phyloP scores from a whole-genome alignment of 345 rosid genomes.

The Citrus trifoliata region DNA sequence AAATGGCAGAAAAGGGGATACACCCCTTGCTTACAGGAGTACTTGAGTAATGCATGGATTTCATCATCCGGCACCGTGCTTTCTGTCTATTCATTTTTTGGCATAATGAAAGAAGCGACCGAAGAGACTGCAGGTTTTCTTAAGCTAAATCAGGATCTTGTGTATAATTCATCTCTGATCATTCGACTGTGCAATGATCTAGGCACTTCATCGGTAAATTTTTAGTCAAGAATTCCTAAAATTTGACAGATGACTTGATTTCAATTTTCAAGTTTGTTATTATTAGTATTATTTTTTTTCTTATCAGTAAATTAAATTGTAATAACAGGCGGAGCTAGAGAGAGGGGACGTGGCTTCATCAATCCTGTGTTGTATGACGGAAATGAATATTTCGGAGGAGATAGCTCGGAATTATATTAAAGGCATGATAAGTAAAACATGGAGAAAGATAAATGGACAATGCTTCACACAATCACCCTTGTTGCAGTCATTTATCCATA shows the following conservation, averaged over 20 bases:
- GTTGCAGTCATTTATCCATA: conserved; percentile 16
- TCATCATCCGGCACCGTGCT: conserved; percentile 41
- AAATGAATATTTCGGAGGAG: conserved; percentile 36
- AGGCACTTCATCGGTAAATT: conserved; percentile 38
- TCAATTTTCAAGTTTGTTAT: background rate
- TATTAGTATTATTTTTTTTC: no score
- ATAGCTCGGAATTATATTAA: conserved; percentile 29
- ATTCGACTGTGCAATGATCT: conserved; percentile 52
- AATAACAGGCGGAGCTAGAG: conserved; percentile 42
- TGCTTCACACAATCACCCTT: conserved; percentile 12
- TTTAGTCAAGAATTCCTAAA: no score
- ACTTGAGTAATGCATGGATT: conserved; percentile 39
- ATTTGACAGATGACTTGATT: background rate
- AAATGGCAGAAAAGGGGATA: conserved; percentile 37
- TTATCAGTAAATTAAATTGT: background rate
- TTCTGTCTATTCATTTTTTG: conserved; percentile 27
- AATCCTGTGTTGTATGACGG: conserved; percentile 36
- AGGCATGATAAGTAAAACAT: conserved; percentile 22
- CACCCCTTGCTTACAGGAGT: conserved; percentile 39
- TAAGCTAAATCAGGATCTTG: conserved; percentile 21
- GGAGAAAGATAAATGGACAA: conserved; percentile 41
- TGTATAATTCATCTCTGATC: conserved; percentile 30
- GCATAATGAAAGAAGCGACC: conserved; percentile 8
- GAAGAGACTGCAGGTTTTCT: conserved; percentile 3
- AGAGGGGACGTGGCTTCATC: conserved; percentile 58